These are phyloP conservation scores for Pseudogymnoascus sp. DNA, from an alignment of 2,329 filamentous ascomycete species.

Conservation along the genomic window DNA sequence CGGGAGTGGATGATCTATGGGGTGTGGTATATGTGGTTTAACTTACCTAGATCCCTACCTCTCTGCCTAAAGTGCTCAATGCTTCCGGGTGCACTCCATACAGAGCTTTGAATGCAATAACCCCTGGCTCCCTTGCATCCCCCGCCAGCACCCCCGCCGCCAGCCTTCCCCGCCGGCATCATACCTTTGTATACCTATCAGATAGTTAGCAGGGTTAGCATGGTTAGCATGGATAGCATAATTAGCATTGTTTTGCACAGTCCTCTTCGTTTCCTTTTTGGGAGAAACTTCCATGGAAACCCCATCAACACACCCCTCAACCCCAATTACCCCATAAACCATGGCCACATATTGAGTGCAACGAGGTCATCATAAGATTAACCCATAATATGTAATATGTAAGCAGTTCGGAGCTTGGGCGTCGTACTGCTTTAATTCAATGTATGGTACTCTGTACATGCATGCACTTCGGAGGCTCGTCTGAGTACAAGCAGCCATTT, in stretches of 20 bases:
- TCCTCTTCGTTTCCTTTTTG: neutral
- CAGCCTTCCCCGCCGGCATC: neutral
- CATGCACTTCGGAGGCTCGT: neutral
- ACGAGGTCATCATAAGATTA: conserved; percentile 6
- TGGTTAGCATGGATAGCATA: no score
- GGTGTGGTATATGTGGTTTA: neutral
- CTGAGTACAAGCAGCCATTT: neutral
- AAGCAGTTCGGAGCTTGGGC: neutral
- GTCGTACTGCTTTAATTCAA: neutral
- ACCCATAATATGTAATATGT: neutral
- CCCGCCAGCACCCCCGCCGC: neutral
- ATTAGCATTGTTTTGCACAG: neutral
- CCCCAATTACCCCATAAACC: neutral
- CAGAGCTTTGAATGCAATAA: neutral
- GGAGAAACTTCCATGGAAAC: neutral
- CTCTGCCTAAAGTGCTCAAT: neutral
- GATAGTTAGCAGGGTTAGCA: neutral
- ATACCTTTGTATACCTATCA: neutral
- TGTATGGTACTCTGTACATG: neutral
- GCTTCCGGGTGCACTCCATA: neutral
- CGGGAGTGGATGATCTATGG: neutral
- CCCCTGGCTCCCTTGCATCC: neutral
- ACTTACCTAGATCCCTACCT: neutral
- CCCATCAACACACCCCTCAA: no score
- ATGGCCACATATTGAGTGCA: neutral